Conservation (phyloP, 106 monocot genomes). For the Agapanthus africanus region DNA sequence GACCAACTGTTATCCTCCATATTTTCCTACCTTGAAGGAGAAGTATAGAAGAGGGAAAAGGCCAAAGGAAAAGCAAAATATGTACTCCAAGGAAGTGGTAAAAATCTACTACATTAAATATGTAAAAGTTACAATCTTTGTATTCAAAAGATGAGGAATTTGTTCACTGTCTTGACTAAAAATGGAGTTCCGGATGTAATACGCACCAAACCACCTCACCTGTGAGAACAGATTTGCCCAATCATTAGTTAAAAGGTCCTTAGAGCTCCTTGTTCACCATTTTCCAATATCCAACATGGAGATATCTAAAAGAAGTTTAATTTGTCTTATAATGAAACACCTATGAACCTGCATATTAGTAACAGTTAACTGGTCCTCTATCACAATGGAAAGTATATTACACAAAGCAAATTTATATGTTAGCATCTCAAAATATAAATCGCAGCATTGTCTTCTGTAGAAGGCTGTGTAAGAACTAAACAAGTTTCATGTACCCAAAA, state of each 20-base stretch:
- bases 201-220: not conserved
- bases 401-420: not conserved
- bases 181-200: conserved; percentile 5
- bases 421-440: not conserved
- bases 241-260: not conserved
- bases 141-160: not conserved
- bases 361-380: not conserved
- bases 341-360: conserved; percentile 8
- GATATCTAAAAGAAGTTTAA: not conserved
- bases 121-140: not conserved
- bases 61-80: too few relatives aligned
- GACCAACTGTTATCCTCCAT: too few relatives aligned
- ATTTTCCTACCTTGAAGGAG: too few relatives aligned
- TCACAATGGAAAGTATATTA: not conserved
- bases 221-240: conserved; percentile 4
- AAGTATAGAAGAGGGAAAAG: too few relatives aligned
- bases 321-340: not conserved
- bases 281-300: not conserved
- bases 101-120: not conserved
- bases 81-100: too few relatives aligned
- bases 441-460: not conserved
- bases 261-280: conserved; percentile 8
- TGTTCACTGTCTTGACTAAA: not conserved
- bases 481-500: not conserved
- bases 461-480: conserved; percentile 1